Conservation (phyloP, 2,329 filamentous ascomycete species). For the Lecanicillium sp. region DNA sequence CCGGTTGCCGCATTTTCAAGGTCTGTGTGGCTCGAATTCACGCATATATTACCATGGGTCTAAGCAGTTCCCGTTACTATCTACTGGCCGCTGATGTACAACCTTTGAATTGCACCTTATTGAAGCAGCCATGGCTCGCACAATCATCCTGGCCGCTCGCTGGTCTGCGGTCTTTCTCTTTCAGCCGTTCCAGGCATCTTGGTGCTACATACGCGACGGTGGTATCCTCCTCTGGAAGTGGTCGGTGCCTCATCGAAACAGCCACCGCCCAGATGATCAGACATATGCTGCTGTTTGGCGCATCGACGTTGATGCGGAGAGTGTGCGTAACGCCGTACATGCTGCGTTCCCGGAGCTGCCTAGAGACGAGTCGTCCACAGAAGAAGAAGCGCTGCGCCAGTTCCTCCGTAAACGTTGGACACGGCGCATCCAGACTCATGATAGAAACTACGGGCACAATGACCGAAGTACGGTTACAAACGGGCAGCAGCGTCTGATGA, state of each 20-base stretch:
- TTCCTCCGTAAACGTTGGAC: conserved; percentile 6
- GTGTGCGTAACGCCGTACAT: conserved; percentile 1
- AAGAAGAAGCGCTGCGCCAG: conserved; percentile 8
- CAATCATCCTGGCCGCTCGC: no score
- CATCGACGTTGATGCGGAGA: neutral
- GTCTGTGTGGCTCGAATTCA: no score
- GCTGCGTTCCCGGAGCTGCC: conserved; percentile 8
- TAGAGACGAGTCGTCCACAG: conserved; percentile 2
- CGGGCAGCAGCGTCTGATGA: neutral
- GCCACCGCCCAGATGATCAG: conserved; percentile 11
- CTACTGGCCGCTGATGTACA: no score
- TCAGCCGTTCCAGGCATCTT: no score
- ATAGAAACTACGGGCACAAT: neutral
- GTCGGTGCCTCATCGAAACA: conserved; percentile 12
- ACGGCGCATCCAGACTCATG: neutral
- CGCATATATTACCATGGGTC: no score
- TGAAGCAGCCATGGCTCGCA: no score
- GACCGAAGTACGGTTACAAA: neutral
- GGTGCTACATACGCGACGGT: no score
- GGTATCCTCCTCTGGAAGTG: conserved; percentile 14
- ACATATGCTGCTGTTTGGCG: conserved; percentile 10
- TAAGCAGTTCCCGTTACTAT: no score
- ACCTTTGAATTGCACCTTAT: no score
- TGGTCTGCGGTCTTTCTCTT: no score
- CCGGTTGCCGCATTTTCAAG: no score